These are phyloP conservation scores for Gnomoniopsis smithogilvyi DNA, from an alignment of 2,329 filamentous ascomycete species.

Conservation along the genomic window DNA sequence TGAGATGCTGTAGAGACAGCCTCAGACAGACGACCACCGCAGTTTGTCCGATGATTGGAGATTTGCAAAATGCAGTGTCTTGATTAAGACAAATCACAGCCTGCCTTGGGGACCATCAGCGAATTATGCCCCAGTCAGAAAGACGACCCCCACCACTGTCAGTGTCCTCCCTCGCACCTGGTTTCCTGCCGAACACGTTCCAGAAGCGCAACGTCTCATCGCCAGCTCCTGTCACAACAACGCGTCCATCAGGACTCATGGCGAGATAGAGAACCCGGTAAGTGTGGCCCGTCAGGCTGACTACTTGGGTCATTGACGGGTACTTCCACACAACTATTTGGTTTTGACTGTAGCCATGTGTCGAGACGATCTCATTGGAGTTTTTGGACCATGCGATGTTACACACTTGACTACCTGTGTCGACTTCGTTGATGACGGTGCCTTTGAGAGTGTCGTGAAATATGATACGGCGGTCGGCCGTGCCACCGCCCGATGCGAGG, in stretches of 20 bases:
- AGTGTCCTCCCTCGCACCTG: conserved; percentile 67
- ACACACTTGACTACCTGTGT: conserved; percentile 98
- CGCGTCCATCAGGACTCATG: conserved; percentile 94
- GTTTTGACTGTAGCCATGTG: conserved; percentile 96
- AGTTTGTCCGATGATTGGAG: too few relatives aligned
- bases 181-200: conserved; percentile 88
- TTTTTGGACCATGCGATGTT: conserved; percentile 97
- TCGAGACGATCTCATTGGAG: conserved; percentile 95
- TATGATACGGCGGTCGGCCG: conserved; percentile 92
- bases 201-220: conserved; percentile 96
- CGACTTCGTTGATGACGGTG: conserved; percentile 77
- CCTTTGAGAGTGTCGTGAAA: conserved; percentile 96
- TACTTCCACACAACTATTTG: conserved; percentile 99
- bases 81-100: background rate
- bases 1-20: too few relatives aligned
- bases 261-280: conserved; percentile 94
- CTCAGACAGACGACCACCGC: too few relatives aligned
- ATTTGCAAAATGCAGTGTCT: background rate
- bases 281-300: conserved; percentile 91
- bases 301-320: conserved; percentile 95
- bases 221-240: conserved; percentile 91
- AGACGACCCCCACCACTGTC: conserved; percentile 56
- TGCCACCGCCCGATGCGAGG: conserved; percentile 93
- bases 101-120: conserved; percentile 35
- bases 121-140: conserved; percentile 80